Base-by-base conservation (phyloP, 441 rosid species). In the Aleurites moluccanus region DNA sequence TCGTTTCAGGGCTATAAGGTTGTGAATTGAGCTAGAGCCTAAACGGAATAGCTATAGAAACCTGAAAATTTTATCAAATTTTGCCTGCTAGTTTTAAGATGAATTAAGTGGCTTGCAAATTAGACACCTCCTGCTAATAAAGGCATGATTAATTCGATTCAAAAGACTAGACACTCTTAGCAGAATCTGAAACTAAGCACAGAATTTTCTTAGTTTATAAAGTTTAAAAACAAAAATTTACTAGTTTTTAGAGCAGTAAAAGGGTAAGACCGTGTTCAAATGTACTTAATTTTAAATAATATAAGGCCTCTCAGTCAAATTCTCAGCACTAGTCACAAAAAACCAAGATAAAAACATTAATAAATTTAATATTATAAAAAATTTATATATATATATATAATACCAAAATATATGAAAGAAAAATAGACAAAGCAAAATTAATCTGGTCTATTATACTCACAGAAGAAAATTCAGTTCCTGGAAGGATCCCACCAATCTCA, bases 401-500 rank as follows among this genome's bases (percentile, higher is more conserved):
- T 4, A 55, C 56, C 59, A 38, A 55, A 20, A 55, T n/a, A 55
- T 55, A 45, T 18, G 59, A 6, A 55, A 20, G n/a, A 23, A 50
- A 71, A 55, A 52, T 23, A 40, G 10, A 18, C 9, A n/a, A 69
- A 38, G 53, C 20, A 35, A 69, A 2, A 69, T 10, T 10, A 50
- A 69, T 18, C 6, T 68, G 8, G 1, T 35, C 64, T 69, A 10
- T 10, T 27, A 62, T 77, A 89, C 99, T 89, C 83, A 90, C 95
- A 63, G 97, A 93, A 75, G 98, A 93, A 84, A 89, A 89, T 64
- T 80, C 83, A 70, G 91, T 86, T 4, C 94, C 95, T 50, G 95
- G 95, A 75, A 93, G 88, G 77, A 86, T 44, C 27, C 33, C 70
- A 27, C 79, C 86, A 16, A 93, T 80, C 83, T 82, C 79, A 10